Percentiles rank a stretch among this genome's conserved stretches.
Conservation (phyloP, 345 rosid species). For the Reutealis trisperma region DNA sequence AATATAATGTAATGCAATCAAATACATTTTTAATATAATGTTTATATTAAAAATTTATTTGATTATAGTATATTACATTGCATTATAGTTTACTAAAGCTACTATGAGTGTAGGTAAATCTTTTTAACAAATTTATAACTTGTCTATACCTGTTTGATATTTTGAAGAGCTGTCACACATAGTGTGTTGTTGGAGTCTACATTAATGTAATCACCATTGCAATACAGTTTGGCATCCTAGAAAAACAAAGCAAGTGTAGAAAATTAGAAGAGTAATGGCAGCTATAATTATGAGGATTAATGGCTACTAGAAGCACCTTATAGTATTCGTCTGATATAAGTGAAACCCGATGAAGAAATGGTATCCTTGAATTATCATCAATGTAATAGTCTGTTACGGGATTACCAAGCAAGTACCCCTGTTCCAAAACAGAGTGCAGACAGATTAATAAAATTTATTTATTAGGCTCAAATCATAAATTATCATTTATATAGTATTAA, state of each 20-base stretch:
- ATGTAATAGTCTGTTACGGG: conserved; percentile 11
- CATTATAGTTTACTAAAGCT: too few species aligned
- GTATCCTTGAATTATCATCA: conserved; percentile 20
- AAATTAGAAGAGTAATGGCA: not conserved
- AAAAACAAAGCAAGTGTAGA: conserved; percentile 3
- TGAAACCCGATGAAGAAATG: conserved; percentile 11
- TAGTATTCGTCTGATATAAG: conserved; percentile 31
- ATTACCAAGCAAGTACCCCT: conserved; percentile 40
- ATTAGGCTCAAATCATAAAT: too few species aligned
- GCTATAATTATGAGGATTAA: not conserved
- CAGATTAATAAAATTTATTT: too few species aligned
- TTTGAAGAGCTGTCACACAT: conserved; percentile 20
- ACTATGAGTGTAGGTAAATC: too few species aligned
- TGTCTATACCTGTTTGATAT: conserved; percentile 23
- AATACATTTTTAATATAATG: too few species aligned
- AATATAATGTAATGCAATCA: too few species aligned
- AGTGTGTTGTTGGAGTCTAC: conserved; percentile 15
- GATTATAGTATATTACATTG: too few species aligned
- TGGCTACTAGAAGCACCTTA: conserved; percentile 22
- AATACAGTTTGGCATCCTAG: conserved; percentile 12
- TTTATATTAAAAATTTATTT: too few species aligned
- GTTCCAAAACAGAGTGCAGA: not conserved
- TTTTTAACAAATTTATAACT: not conserved
- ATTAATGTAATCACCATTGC: conserved; percentile 29
- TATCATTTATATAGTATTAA: too few species aligned